Base-by-base conservation (phyloP, 75 land plant species). In the Cunninghamia lanceolata region DNA sequence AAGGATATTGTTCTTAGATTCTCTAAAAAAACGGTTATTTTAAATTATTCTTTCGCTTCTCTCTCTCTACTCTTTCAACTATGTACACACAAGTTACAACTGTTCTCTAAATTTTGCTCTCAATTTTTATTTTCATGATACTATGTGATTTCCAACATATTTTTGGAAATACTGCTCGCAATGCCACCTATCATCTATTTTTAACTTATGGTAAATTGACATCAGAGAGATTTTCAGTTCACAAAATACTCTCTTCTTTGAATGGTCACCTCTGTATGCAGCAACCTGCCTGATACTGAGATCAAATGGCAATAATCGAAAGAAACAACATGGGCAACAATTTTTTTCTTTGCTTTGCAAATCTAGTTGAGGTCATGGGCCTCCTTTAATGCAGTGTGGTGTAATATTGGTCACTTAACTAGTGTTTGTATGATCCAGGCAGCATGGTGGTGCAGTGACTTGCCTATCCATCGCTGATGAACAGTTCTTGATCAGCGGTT, bases 401-500 rank as follows among this genome's bases (percentile, higher is more conserved):
- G 19, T 6, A 36, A 25, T 80, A 42, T 28, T 80, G 8, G 30
- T 80, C 82, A 17, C 56, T 53, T 83, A 53, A 59, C 28, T 82
- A 8, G 47, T 63, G 43, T 79, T 54, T 66, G 34, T 28, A 1
- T 39, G 28, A 53, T 89, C 84, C 88, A 93, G 95, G 92, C 90
- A 91, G 91, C 89, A 89, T 86, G 19, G 53, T 14, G 90, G 89
- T 11, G 85, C 93, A 35, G 76, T 94, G 14, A 84, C 89, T 78
- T 92, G 92, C 85, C 83, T 94, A 84, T 78, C 92, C 78, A 82
- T 92, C 1, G 85, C 82, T 71, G 95, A 91, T 39, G 92, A 94
- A 39, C 92, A 90, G 43, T 84, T 92, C 39, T 83, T 94, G 59
- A 13, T 92, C 47, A 86, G 92, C 83, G 95, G 95, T 38, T 86